Percentiles rank a stretch among this genome's conserved stretches.
phyloP scores from a whole-genome alignment of 768 basidiomycete genomes.

The Mycena maculata region DNA sequence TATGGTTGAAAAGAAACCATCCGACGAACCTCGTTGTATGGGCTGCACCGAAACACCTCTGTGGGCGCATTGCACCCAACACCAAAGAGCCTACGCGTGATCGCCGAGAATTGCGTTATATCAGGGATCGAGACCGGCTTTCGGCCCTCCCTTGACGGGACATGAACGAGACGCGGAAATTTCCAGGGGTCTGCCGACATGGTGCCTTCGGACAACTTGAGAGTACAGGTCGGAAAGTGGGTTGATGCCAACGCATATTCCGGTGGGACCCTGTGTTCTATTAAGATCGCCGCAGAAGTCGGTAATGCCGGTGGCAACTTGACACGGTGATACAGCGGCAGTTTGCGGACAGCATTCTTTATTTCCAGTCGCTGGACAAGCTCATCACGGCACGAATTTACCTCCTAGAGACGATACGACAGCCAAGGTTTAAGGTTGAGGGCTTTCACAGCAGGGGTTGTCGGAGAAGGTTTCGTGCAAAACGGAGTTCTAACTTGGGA shows the following conservation, averaged over 20 bases:
- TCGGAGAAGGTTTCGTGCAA: neutral
- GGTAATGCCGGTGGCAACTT: slow-evolving; percentile 28
- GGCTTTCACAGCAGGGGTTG: too few relatives aligned
- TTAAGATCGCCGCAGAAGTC: slow-evolving; percentile 25
- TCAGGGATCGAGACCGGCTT: slow-evolving; percentile 40
- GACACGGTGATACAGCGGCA: slow-evolving; percentile 19
- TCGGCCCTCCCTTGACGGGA: slow-evolving; percentile 32
- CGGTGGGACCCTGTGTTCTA: slow-evolving; percentile 17
- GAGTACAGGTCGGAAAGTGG: neutral
- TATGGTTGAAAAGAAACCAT: neutral
- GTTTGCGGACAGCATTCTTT: slow-evolving; percentile 1
- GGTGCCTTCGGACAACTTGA: neutral
- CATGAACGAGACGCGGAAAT: slow-evolving; percentile 35
- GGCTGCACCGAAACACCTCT: slow-evolving; percentile 31
- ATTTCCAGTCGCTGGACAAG: slow-evolving; percentile 7
- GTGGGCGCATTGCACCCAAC: slow-evolving; percentile 35
- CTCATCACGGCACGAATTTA: slow-evolving; percentile 10
- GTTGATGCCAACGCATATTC: slow-evolving; percentile 16
- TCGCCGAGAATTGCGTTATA: slow-evolving; percentile 37
- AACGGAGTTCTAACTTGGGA: too few relatives aligned
- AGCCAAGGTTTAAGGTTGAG: neutral
- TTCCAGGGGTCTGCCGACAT: slow-evolving; percentile 31
- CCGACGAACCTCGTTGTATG: slow-evolving; percentile 38
- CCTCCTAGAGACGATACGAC: neutral
- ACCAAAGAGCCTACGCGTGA: slow-evolving; percentile 36